Base-by-base conservation (phyloP, 306 rosid species). In the Ochetophila trinervis region DNA sequence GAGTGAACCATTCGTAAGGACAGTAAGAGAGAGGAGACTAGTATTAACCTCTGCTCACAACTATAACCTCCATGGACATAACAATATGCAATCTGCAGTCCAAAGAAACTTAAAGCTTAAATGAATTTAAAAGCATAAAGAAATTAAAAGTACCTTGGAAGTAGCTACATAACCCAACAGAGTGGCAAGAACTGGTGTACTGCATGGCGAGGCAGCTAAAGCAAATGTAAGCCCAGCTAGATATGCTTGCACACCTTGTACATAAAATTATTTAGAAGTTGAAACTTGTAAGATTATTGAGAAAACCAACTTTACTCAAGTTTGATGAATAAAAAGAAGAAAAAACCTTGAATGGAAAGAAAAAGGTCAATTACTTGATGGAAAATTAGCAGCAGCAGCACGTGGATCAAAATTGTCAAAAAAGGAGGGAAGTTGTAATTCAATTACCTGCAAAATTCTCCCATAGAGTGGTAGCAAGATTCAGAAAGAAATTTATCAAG, bases 201-300 rank as follows among this genome's bases (percentile, higher is more conserved):
- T 89, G 74, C 98, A 92, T 53, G 96, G 98, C 30, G 98, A 92
- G 78, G 98, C 96, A 57, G 96, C 98, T 78, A 89, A 81, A 56
- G 96, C 98, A 80, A 92, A 92, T 27, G 98, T 87, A 76, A 87
- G 98, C 72, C 98, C 98, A 55, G 96, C 96, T 40, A 92, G 82
- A 79, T 89, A 92, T 49, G 98, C 98, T 82, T 89, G 96, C 70
- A 89, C 95, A 61, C 98, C 96, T 89, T 60, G 54, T 22, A 78
- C 6, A 63, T 65, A 68, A 65, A 72, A 62, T 62, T 72, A 65
- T 45, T 62, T 62, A 57, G 62, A 19, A 24, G 53, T 34, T 57
- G 60, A 72, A 76, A 24, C 59, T 47, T 16, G 62, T 55, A 65
- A 75, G 75, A 40, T 36, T 57, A 36, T 24, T 23, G 14, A 52